phyloP scores from a whole-genome alignment of 768 basidiomycete genomes.

The Naganishia friedmannii region DNA sequence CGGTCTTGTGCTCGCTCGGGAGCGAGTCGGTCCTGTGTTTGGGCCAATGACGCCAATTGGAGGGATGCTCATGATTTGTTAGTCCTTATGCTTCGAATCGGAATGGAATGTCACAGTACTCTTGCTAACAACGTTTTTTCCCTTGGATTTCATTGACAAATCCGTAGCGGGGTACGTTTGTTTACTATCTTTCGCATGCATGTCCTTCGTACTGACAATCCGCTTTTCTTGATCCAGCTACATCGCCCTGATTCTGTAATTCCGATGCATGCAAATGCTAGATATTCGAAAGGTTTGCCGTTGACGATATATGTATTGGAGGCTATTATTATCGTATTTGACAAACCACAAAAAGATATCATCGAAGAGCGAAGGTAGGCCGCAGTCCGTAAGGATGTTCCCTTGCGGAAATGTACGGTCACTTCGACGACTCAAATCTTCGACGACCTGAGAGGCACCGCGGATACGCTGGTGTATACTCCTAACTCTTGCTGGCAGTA shows the following conservation, averaged over 20 bases:
- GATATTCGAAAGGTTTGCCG: not conserved
- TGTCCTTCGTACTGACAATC: not conserved
- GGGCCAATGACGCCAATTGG: constrained; percentile 49
- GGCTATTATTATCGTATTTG: too few species aligned
- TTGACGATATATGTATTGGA: too few species aligned
- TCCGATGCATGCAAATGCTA: not conserved
- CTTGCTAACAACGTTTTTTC: too few species aligned
- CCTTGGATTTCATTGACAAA: too few species aligned
- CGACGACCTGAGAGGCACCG: not conserved
- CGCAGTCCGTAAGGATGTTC: too few species aligned
- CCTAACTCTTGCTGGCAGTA: not conserved
- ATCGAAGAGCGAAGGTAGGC: too few species aligned
- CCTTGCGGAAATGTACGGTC: too few species aligned
- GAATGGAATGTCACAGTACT: too few species aligned
- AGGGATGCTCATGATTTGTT: constrained; percentile 44
- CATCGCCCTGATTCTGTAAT: constrained; percentile 8
- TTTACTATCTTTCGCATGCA: too few species aligned
- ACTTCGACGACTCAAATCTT: too few species aligned
- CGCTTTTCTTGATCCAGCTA: not conserved
- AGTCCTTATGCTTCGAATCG: too few species aligned
- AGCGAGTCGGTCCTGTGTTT: constrained; percentile 40
- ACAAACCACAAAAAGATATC: too few species aligned
- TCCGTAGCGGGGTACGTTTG: constrained; percentile 42
- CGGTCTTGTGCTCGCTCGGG: constrained; percentile 43
- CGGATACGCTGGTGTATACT: not conserved